Evolutionary conservation across 2,329 filamentous ascomycete species (phyloP).

Genomic region (Pseudogymnoascus sp.): DNA sequence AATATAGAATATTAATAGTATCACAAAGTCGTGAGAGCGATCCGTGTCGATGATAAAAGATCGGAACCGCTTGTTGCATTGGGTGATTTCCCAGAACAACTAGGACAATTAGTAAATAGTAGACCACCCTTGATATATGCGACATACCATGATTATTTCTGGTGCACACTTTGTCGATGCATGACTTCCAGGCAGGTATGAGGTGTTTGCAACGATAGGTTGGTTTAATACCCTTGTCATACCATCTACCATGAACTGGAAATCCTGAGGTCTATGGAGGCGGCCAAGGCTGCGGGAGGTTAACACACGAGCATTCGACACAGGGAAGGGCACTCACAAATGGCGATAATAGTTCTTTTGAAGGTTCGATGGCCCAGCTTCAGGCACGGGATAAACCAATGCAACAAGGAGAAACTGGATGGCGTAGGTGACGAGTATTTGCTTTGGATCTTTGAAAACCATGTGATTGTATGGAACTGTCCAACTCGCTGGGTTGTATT

Average conservation of each 20-base stretch:
- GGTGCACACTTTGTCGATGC: constrained; percentile 77
- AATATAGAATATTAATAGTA: constrained; percentile 85
- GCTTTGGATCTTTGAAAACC: constrained; percentile 83
- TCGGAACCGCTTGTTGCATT: constrained; percentile 95
- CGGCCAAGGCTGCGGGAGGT: constrained; percentile 39
- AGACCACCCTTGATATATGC: neutral
- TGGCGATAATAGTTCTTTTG: constrained; percentile 91
- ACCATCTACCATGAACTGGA: constrained; percentile 92
- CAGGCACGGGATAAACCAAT: constrained; percentile 80
- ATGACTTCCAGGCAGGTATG: constrained; percentile 81
- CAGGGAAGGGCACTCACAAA: constrained; percentile 53
- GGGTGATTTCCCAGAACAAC: constrained; percentile 90
- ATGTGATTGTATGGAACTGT: constrained; percentile 88
- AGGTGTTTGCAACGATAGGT: constrained; percentile 78
- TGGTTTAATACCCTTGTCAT: constrained; percentile 91
- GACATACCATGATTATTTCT: constrained; percentile 70
- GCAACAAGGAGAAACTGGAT: constrained; percentile 77
- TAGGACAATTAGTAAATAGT: neutral
- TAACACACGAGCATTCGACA: neutral
- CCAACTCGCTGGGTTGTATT: constrained; percentile 94
- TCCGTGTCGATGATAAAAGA: constrained; percentile 96
- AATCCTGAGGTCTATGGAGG: constrained; percentile 87
- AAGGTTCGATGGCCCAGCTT: constrained; percentile 53
- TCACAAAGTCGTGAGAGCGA: constrained; percentile 83
- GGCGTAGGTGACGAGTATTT: constrained; percentile 84